phyloP scores from a whole-genome alignment of 306 rosid species.

The Sicyos baderoa region DNA sequence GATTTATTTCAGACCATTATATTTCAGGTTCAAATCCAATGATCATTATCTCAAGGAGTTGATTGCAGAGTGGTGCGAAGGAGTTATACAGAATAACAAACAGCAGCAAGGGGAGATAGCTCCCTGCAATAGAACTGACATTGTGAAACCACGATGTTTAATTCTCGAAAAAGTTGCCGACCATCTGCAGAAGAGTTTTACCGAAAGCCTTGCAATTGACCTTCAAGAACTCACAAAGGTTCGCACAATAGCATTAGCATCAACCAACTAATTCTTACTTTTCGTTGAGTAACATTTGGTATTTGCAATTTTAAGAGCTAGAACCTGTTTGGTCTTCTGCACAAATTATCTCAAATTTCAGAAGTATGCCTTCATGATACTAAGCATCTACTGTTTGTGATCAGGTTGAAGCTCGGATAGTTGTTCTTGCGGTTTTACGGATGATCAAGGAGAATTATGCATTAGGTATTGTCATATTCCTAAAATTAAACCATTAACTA shows the following conservation, averaged over 20 bases:
- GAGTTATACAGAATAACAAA: slow-evolving; percentile 57
- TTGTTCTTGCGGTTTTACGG: slow-evolving; percentile 78
- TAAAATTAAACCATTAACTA: too few species aligned
- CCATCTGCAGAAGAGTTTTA: slow-evolving; percentile 62
- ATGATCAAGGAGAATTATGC: slow-evolving; percentile 82
- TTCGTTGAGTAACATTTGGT: background rate
- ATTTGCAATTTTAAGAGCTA: slow-evolving; percentile 11
- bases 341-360: background rate
- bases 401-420: slow-evolving; percentile 95
- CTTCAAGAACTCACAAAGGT: slow-evolving; percentile 85
- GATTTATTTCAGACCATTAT: background rate
- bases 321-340: background rate
- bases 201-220: slow-evolving; percentile 67
- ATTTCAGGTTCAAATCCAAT: slow-evolving; percentile 44
- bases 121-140: slow-evolving; percentile 34
- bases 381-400: slow-evolving; percentile 20
- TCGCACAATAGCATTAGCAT: slow-evolving; percentile 1
- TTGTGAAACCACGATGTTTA: slow-evolving; percentile 50
- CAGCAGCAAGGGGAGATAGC: slow-evolving; percentile 39
- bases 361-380: background rate
- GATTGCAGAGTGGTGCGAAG: slow-evolving; percentile 64
- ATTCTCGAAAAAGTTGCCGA: slow-evolving; percentile 84
- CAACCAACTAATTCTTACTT: background rate
- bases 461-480: slow-evolving; percentile 39
- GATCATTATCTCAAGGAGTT: too few species aligned